Evolutionary conservation across 2,329 filamentous ascomycete species (phyloP).

Genomic region (Coniochaeta ligniaria): DNA sequence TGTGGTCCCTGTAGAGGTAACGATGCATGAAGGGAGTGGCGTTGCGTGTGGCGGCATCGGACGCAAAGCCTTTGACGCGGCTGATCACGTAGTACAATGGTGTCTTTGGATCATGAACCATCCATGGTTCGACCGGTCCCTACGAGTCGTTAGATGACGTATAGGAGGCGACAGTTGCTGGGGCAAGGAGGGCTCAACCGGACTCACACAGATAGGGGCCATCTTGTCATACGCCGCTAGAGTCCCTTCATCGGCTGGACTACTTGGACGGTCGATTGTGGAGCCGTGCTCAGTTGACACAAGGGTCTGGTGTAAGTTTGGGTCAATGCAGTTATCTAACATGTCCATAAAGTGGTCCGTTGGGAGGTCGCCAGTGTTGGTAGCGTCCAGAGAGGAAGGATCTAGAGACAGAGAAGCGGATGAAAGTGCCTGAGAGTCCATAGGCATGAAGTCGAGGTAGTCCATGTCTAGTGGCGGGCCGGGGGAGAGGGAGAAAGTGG

Average conservation of each 20-base stretch:
- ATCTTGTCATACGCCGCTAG: constrained; percentile 11
- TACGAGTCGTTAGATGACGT: constrained; percentile 1
- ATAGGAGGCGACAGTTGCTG: neutral
- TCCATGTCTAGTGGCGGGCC: neutral
- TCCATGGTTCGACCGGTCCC: constrained; percentile 16
- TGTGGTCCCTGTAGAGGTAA: constrained; percentile 17
- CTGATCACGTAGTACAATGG: constrained; percentile 16
- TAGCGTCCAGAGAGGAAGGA: neutral
- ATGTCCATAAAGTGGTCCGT: neutral
- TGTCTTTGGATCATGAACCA: constrained; percentile 19
- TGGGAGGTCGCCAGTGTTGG: neutral
- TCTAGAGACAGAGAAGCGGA: neutral
- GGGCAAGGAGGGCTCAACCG: neutral
- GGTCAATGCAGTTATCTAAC: neutral
- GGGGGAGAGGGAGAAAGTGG: constrained; percentile 5
- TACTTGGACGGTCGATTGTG: constrained; percentile 6
- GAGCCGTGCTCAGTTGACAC: neutral
- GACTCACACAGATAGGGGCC: constrained; percentile 15
- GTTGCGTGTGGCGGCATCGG: constrained; percentile 17
- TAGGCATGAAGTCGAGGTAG: neutral
- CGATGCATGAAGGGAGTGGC: constrained; percentile 21
- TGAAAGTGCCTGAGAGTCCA: neutral
- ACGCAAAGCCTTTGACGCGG: constrained; percentile 17
- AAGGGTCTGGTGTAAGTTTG: neutral
- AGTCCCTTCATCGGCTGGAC: constrained; percentile 11